phyloP scores from a whole-genome alignment of 2,329 filamentous ascomycete genomes.

The Dothidotthia symphoricarpi region DNA sequence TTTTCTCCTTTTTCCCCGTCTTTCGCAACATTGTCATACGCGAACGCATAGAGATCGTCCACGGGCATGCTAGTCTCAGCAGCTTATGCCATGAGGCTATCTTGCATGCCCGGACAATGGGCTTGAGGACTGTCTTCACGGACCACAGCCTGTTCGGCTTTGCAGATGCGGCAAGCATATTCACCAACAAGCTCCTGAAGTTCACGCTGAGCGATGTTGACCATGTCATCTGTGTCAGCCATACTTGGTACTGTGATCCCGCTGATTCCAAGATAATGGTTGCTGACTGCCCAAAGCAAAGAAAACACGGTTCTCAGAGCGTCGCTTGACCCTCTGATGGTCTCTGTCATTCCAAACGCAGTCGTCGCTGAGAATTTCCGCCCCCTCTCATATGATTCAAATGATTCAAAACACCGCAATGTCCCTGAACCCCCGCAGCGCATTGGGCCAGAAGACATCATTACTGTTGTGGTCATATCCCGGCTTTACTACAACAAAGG shows the following conservation, averaged over 20 bases:
- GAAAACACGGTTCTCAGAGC: slow-evolving; percentile 96
- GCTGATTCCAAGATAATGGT: no score
- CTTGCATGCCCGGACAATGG: slow-evolving; percentile 93
- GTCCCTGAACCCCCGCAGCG: slow-evolving; percentile 60
- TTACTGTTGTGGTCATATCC: slow-evolving; percentile 96
- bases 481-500: slow-evolving; percentile 99
- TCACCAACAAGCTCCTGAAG: slow-evolving; percentile 96
- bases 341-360: slow-evolving; percentile 96
- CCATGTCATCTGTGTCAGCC: slow-evolving; percentile 96
- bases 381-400: slow-evolving; percentile 55
- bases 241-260: slow-evolving; percentile 72
- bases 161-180: slow-evolving; percentile 89
- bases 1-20: slow-evolving; percentile 98
- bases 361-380: slow-evolving; percentile 95
- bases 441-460: slow-evolving; percentile 77
- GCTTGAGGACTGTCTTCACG: slow-evolving; percentile 90
- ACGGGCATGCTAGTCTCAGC: slow-evolving; percentile 93
- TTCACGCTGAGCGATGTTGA: slow-evolving; percentile 96
- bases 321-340: slow-evolving; percentile 92
- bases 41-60: slow-evolving; percentile 93
- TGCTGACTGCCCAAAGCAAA: slow-evolving; percentile 60
- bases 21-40: slow-evolving; percentile 94
- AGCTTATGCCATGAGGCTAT: slow-evolving; percentile 94
- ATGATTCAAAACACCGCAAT: slow-evolving; percentile 25
- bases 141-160: slow-evolving; percentile 98